Base-by-base conservation (phyloP, 495 filamentous ascomycete genomes). In the Aspergillus coremiiformis region DNA sequence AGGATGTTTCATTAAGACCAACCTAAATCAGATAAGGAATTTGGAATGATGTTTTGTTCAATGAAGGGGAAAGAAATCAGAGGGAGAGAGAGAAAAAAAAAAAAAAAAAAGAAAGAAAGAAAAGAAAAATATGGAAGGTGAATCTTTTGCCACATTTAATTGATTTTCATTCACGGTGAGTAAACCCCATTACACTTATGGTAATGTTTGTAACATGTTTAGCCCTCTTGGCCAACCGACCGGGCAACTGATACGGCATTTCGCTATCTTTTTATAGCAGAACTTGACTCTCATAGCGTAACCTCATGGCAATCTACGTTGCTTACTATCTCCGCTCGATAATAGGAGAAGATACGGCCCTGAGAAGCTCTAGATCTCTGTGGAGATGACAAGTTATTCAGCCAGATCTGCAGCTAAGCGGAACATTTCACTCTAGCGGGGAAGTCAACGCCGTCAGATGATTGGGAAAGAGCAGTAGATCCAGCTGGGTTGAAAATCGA, bases 401-500 rank as follows among this genome's bases (percentile, higher is more conserved):
- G 44, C 37, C 35, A 41, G 56, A 61, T 56, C 51, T 48, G 44
- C 43, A 54, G 51, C 48, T 57, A 47, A 47, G 37, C 45, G 52
- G 52, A 32, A 39, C 21, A 45, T 26, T 44, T 55, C 45, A 49
- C 52, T 49, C 39, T 43, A 49, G 35, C 46, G 27, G 37, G 52
- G 52, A 30, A 49, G 32, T 37, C 35, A 23, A 48, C 24, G 35
- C 42, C 26, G 43, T 32, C 20, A 39, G 23, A 11, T 39, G 43
- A 39, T 12, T n/a, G 43, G 29, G n/a, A 46, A 44, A 30, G 20
- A 27, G 7, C 11, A 12, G 19, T 44, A 24, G 26, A 22, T 27
- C 21, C 20, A 26, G 42, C 32, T 11, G 27, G 8, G 7, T 30
- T 4, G 7, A 3, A 22, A 43, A 43, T 4, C 8, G 14, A 20